Percentiles rank a stretch among this genome's conserved stretches.
phyloP scores from a whole-genome alignment of 306 rosid genomes.

The Gynostemma pentaphyllum region DNA sequence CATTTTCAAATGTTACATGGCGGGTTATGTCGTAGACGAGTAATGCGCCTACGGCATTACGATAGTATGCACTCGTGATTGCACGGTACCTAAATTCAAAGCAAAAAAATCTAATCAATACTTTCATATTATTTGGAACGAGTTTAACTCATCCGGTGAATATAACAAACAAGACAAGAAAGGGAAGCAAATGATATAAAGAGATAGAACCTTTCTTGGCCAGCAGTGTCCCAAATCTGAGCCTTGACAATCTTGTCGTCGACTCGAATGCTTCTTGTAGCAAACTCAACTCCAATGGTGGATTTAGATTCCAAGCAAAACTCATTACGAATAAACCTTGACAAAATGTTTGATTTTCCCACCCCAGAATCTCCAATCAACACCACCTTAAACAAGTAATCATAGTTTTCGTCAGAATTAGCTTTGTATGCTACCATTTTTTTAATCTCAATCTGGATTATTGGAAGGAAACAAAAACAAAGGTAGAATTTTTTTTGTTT shows the following conservation, averaged over 20 bases:
- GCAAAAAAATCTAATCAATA: background rate
- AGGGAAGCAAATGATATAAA: background rate
- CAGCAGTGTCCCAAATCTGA: too few species aligned
- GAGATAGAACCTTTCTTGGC: constrained; percentile 63
- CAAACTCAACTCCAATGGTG: constrained; percentile 88
- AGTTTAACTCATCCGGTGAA: constrained; percentile 84
- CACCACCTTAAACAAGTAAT: constrained; percentile 71
- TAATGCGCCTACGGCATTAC: constrained; percentile 49
- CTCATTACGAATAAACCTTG: constrained; percentile 68
- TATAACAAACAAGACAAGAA: background rate
- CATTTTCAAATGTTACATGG: constrained; percentile 43
- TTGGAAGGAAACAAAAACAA: too few species aligned
- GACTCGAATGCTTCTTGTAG: constrained; percentile 71
- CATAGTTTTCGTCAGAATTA: constrained; percentile 87
- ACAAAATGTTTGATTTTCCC: too few species aligned
- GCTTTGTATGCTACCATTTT: too few species aligned
- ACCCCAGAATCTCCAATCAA: too few species aligned
- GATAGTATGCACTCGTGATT: constrained; percentile 47
- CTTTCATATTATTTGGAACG: constrained; percentile 29
- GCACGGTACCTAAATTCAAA: constrained; percentile 69
- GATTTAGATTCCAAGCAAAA: constrained; percentile 73
- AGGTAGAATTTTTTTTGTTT: constrained; percentile 42
- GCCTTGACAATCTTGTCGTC: constrained; percentile 83
- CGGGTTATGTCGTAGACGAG: constrained; percentile 45
- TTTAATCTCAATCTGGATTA: too few species aligned